Evolutionary conservation across 495 filamentous ascomycete genomes (phyloP).

Genomic region (Neurospora intermedia): DNA sequence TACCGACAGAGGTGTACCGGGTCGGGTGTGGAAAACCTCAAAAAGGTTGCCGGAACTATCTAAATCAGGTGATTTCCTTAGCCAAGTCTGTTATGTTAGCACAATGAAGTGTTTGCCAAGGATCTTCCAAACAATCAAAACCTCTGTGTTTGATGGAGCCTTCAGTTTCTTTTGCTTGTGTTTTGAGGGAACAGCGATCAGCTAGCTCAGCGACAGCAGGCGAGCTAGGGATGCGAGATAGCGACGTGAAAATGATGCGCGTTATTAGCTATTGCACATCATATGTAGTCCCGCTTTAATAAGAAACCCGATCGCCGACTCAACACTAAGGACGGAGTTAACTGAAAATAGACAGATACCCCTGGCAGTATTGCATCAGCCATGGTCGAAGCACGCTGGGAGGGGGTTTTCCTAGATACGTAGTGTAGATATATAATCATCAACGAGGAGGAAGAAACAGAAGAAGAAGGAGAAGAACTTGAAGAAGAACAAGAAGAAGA

Average conservation of each 20-base stretch:
- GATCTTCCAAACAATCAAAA: background rate
- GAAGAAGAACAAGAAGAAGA: background rate
- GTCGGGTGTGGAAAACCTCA: background rate
- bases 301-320: background rate
- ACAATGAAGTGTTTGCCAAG: background rate
- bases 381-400: background rate
- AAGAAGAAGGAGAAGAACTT: background rate
- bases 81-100: background rate
- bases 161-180: background rate
- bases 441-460: background rate
- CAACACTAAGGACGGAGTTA: background rate
- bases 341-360: background rate
- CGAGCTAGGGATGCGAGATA: background rate
- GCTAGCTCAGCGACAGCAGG: background rate
- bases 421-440: background rate
- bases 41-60: background rate
- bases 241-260: background rate
- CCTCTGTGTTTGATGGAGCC: background rate
- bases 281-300: background rate
- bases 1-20: background rate
- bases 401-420: background rate
- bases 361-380: background rate
- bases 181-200: background rate
- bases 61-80: background rate
- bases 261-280: background rate